Evolutionary conservation across 331 rosid genomes (phyloP).

Genomic region (Dryas integrifolia): DNA sequence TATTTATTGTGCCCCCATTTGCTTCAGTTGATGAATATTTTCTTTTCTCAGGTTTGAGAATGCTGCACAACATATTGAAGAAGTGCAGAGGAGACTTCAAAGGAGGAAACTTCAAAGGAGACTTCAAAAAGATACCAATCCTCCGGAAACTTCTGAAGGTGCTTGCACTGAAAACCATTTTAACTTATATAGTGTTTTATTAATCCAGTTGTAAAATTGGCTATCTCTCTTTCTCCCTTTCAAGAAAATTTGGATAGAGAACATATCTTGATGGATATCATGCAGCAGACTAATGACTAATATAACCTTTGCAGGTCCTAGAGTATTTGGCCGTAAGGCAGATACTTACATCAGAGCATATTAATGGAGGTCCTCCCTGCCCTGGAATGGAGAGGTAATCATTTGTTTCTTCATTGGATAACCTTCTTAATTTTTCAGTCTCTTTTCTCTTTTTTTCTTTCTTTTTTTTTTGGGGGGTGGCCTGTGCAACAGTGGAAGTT

Average conservation of each 20-base stretch:
- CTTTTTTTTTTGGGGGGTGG: background rate
- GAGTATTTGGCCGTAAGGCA: constrained; percentile 75
- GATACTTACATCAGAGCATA: constrained; percentile 82
- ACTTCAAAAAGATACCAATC: constrained; percentile 95
- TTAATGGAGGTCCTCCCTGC: constrained; percentile 79
- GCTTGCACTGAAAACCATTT: constrained; percentile 14
- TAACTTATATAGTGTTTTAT: background rate
- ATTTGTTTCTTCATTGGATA: background rate
- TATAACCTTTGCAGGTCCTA: constrained; percentile 61
- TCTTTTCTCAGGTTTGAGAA: constrained; percentile 73
- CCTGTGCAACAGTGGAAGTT: background rate
- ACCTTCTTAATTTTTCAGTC: background rate
- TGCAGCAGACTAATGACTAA: constrained; percentile 8
- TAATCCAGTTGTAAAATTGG: constrained; percentile 6
- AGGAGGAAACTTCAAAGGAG: constrained; percentile 39
- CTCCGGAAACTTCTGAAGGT: constrained; percentile 99
- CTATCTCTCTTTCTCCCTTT: background rate
- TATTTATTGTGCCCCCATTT: constrained; percentile 8
- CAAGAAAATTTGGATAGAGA: constrained; percentile 15
- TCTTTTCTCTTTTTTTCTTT: background rate
- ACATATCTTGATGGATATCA: constrained; percentile 5
- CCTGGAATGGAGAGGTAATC: constrained; percentile 94
- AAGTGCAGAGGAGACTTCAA: constrained; percentile 85
- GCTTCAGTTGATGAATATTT: constrained; percentile 25
- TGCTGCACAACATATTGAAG: constrained; percentile 93